Percentiles rank a stretch among this genome's conserved stretches.
Evolutionary conservation across 352 stramenopile species (phyloP).

Genomic region (Poterioochromonas sp.): DNA sequence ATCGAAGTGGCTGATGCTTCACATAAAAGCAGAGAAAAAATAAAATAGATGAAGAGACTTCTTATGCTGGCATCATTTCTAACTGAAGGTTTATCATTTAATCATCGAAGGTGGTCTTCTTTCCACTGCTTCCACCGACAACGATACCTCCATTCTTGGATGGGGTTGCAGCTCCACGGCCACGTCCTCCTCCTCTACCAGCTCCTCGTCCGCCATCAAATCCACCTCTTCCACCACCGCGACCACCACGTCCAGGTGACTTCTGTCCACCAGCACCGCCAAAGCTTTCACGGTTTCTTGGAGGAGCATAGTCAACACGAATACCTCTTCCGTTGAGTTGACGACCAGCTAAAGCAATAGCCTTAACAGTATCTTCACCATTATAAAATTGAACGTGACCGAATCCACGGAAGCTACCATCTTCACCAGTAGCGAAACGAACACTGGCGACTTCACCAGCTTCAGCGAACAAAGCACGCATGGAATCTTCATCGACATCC

Average conservation of each 20-base stretch:
- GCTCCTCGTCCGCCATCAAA: conserved; percentile 50
- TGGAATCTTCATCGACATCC: conserved; percentile 85
- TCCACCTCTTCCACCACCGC: conserved; percentile 49
- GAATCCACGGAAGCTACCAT: conserved; percentile 93
- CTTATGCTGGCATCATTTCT: too few relatives aligned
- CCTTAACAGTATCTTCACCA: conserved; percentile 80
- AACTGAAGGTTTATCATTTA: too few relatives aligned
- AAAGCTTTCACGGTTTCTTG: conserved; percentile 46
- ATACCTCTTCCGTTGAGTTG: conserved; percentile 82
- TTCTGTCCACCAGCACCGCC: conserved; percentile 45
- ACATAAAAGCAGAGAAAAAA: too few relatives aligned
- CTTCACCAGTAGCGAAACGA: conserved; percentile 91
- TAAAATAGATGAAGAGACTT: too few relatives aligned
- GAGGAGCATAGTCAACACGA: conserved; percentile 84
- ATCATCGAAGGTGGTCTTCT: conserved; percentile 94
- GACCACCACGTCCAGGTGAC: conserved; percentile 47
- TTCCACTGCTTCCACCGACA: conserved; percentile 83
- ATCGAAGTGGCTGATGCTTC: too few relatives aligned
- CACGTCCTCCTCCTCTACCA: conserved; percentile 56
- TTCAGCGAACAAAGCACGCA: conserved; percentile 79
- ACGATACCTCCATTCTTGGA: conserved; percentile 74
- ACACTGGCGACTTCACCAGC: conserved; percentile 88
- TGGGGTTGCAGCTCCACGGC: conserved; percentile 55
- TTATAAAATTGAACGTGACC: conserved; percentile 91
- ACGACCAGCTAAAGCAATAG: conserved; percentile 73